phyloP scores from a whole-genome alignment of 2,329 filamentous ascomycete species.

The Scorias spongiosa region DNA sequence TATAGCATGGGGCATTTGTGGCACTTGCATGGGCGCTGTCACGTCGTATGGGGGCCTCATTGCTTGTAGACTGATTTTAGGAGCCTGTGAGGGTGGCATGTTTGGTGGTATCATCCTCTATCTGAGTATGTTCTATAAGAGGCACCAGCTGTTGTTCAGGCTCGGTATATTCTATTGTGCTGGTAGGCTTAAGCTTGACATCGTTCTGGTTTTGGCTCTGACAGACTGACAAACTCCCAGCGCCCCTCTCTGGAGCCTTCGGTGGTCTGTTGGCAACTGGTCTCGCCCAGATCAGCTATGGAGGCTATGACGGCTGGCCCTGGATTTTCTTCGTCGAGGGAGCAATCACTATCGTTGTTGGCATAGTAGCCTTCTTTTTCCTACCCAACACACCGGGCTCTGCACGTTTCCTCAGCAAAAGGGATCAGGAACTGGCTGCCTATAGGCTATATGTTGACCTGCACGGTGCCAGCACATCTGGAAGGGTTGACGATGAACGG shows the following conservation, averaged over 20 bases:
- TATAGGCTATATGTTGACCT: constrained; percentile 18
- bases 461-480: constrained; percentile 13
- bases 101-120: constrained; percentile 27
- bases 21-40: constrained; percentile 27
- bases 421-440: constrained; percentile 17
- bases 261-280: constrained; percentile 29
- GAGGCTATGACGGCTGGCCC: constrained; percentile 25
- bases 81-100: constrained; percentile 27
- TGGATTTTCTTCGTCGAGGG: constrained; percentile 35
- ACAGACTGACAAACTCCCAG: constrained; percentile 2
- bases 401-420: constrained; percentile 23
- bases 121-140: constrained; percentile 27
- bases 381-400: constrained; percentile 38
- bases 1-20: constrained; percentile 25
- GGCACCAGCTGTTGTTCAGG: constrained; percentile 26
- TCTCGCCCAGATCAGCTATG: constrained; percentile 23
- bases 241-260: constrained; percentile 25
- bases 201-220: neutral
- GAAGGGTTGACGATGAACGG: constrained; percentile 17
- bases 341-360: constrained; percentile 40
- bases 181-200: constrained; percentile 5
- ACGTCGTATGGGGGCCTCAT: constrained; percentile 26
- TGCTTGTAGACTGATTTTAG: constrained; percentile 26
- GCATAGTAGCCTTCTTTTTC: constrained; percentile 38
- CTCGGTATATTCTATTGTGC: constrained; percentile 24